A percentile compares a stretch with the other conserved stretches of the same genome.
These are phyloP conservation scores for Puccinia novopanici DNA, from an alignment of 1,284 basidiomycete species.

Conservation along the genomic window DNA sequence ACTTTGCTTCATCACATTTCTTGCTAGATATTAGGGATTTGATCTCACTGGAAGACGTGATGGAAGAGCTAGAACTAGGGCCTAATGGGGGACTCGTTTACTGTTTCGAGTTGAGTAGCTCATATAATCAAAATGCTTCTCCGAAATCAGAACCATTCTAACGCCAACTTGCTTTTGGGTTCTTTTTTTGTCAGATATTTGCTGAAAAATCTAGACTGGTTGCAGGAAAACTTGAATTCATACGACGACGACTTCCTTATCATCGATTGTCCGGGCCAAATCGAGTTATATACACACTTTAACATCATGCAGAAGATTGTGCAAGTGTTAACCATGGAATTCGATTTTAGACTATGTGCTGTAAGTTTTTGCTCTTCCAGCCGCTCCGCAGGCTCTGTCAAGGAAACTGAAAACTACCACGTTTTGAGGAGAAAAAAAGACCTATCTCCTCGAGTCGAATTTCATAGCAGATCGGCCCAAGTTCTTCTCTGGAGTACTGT, in stretches of 20 bases:
- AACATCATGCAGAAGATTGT: constrained; percentile 89
- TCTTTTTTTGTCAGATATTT: constrained; percentile 71
- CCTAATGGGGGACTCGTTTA: constrained; percentile 97
- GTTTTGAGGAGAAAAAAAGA: constrained; percentile 62
- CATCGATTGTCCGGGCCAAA: constrained; percentile 97
- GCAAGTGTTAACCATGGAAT: constrained; percentile 61
- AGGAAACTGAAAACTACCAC: too few species aligned
- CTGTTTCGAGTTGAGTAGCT: constrained; percentile 81
- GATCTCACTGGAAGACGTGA: constrained; percentile 90
- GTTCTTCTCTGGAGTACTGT: constrained; percentile 97
- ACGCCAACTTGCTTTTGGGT: constrained; percentile 27
- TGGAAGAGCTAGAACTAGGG: constrained; percentile 91
- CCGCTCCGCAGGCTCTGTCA: constrained; percentile 60
- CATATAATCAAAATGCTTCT: not conserved
- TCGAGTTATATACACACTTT: constrained; percentile 98
- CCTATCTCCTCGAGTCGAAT: constrained; percentile 92
- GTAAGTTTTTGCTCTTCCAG: constrained; percentile 63
- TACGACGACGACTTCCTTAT: constrained; percentile 97
- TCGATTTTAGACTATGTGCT: constrained; percentile 49
- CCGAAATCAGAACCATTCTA: constrained; percentile 60
- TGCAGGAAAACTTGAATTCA: constrained; percentile 92
- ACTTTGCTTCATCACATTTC: not conserved
- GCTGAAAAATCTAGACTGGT: constrained; percentile 95
- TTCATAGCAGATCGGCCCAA: constrained; percentile 99
- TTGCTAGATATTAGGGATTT: constrained; percentile 81